Evolutionary conservation across 176 grass and related monocot genomes (phyloP), one percentile per base, ranked within the genome.

Genomic region (Musa troglodytarum): DNA sequence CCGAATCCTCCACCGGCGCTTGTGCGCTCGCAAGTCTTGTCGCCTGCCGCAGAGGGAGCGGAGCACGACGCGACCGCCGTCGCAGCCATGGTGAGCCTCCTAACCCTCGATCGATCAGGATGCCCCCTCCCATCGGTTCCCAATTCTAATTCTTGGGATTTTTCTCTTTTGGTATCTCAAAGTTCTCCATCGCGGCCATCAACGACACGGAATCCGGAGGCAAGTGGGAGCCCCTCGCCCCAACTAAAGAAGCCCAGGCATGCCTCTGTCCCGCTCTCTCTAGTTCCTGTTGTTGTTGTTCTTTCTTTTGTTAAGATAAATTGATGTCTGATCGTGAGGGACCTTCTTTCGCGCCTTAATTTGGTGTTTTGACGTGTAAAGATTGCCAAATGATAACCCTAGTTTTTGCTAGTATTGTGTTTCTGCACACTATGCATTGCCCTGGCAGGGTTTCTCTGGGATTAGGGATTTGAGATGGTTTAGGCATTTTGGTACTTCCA

Each of bases 101-200:
- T 49, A 54, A 3, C 14, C 55, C 2, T 9, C 1, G 13, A 74
- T 55, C 50, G 21, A 50, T 10, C 14, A 53, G 14, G 19, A 50
- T 25, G 3, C 15, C 65, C 19, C 14, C 15, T 8, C 54, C 50
- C 19, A 57, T 22, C 63, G 20, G 19, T 26, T 19, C 9, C 53
- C 22, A 68, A 68, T 34, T 76, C 11, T 68, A 59, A 50, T 76
- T 59, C 16, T 59, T 54, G 43, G 80, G 63, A 63, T 61, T 16
- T 54, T 77, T 62, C 64, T 11, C 29, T 70, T 29, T 12, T 25
- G 49, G 8, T 70, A 49, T 28, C 73, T 20, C 24, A 26, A 81
- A 98, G 94, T 98, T 98, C 88, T 98, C 94, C 86, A 98, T 98
- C 83, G 84, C 90, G 43, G 90, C 88, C 53, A 98, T 98, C 80